Evolutionary conservation across 306 rosid species (phyloP).

Genomic region (cucumber (Cucumis sativus)): DNA sequence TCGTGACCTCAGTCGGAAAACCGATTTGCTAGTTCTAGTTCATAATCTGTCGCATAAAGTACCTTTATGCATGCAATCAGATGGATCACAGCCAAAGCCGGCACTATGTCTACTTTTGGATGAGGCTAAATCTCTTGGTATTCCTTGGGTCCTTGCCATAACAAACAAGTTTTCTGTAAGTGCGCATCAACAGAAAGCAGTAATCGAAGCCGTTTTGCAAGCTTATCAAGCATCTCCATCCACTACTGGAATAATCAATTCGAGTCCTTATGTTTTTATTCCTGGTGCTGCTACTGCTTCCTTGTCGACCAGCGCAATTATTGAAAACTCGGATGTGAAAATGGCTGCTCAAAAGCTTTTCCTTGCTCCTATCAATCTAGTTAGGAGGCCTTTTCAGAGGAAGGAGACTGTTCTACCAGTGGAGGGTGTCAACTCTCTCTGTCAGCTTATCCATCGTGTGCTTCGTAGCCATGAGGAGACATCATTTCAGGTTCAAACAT

Average conservation of each 20-base stretch:
- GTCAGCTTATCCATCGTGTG: constrained; percentile 47
- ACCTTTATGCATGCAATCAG: constrained; percentile 53
- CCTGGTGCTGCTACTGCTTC: constrained; percentile 58
- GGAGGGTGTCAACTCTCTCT: constrained; percentile 65
- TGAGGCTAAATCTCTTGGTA: constrained; percentile 91
- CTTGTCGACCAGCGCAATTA: constrained; percentile 40
- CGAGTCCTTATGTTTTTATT: constrained; percentile 67
- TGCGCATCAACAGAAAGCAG: constrained; percentile 79
- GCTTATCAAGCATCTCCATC: constrained; percentile 65
- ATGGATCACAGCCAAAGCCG: constrained; percentile 45
- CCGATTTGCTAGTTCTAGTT: constrained; percentile 79
- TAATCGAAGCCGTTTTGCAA: constrained; percentile 61
- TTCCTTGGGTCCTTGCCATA: constrained; percentile 95
- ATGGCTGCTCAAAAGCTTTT: constrained; percentile 47
- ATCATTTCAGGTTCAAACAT: constrained; percentile 56
- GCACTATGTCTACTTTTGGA: constrained; percentile 77
- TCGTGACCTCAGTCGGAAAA: constrained; percentile 69
- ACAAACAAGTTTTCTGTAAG: constrained; percentile 94
- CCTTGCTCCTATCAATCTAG: constrained; percentile 59
- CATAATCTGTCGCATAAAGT: constrained; percentile 87
- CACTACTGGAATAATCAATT: constrained; percentile 59
- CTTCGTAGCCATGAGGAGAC: constrained; percentile 68
- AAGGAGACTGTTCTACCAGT: constrained; percentile 71
- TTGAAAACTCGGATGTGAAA: constrained; percentile 33
- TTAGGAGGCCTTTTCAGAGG: constrained; percentile 61